Evolutionary conservation across 306 rosid genomes (phyloP), one percentile per base, ranked within the genome.

Genomic region (Casuarina cunninghamiana): DNA sequence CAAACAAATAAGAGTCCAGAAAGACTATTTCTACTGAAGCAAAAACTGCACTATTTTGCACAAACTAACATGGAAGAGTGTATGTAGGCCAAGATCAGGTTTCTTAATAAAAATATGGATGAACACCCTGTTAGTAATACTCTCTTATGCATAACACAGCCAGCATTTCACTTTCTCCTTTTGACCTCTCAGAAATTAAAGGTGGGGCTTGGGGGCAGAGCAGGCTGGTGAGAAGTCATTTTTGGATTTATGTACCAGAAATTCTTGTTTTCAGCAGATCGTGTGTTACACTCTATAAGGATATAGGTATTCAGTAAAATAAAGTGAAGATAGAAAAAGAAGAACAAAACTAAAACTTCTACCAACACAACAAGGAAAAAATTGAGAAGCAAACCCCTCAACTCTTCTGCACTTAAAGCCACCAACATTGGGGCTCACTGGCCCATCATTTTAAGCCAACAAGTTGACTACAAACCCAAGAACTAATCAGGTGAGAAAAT

Each of bases 1-100:
- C 35, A 69, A 39, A 86, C 75, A 65, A 65, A 10, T 39, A 58
- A 72, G 2, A 50, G 53, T 38, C 60, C 17, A 44, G 37, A 84
- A 69, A 77, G 16, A 44, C 50, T 58, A 45, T 51, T 37, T 10
- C 37, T 73, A 35, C 58, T 3, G 35, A 71, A 38, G 32, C 44
- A 3, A 2, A 58, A 58, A 26, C 15, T 58, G 37, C 65, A 58
- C 9, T 48, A 53, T 72, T 39, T 58, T 13, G 35, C 51, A 65
- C 39, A 51, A 55, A 79, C 70, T 17, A 35, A 49, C 9, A 38
- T 42, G 37, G 15, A 68, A 19, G 26, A 51, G 17, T 6, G 53
- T 66, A 41, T 41, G 17, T 9, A 58, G 15, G 21, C 15, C 65
- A 58, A 5, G 13, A 57, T 66, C 50, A 41, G 3, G 35, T 17